A percentile compares a stretch with the other conserved stretches of the same genome.
Evolutionary conservation across 2,329 filamentous ascomycete genomes (phyloP).

Genomic region (Fusarium torreyae): DNA sequence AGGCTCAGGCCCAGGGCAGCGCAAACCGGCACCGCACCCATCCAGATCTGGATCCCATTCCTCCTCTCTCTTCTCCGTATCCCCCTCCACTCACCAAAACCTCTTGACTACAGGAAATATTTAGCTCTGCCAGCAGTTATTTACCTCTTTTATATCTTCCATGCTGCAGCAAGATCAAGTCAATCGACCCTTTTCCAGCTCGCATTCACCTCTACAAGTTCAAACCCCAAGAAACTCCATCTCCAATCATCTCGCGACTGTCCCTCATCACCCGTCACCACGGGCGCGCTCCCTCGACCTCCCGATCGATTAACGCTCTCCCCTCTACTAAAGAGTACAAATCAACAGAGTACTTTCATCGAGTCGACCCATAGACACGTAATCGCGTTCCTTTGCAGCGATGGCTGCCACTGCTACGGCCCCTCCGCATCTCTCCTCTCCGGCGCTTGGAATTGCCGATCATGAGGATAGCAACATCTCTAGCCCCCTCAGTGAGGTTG

Average conservation of each 20-base stretch:
- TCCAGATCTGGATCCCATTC: slow-evolving; percentile 1
- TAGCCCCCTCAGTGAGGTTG: slow-evolving; percentile 93
- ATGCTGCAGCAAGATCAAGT: slow-evolving; percentile 25
- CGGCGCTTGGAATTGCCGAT: slow-evolving; percentile 58
- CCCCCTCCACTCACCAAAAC: slow-evolving; percentile 23
- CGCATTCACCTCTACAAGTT: slow-evolving; percentile 5
- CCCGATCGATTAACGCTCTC: slow-evolving; percentile 28
- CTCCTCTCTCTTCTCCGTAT: slow-evolving; percentile 37
- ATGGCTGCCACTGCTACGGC: slow-evolving; percentile 70
- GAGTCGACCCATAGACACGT: slow-evolving; percentile 30
- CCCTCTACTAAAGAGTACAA: slow-evolving; percentile 16
- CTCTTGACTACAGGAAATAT: slow-evolving; percentile 15
- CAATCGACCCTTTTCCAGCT: slow-evolving; percentile 26
- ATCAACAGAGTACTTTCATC: slow-evolving; percentile 9
- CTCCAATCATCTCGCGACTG: slow-evolving; percentile 27
- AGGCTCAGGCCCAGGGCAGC: slow-evolving; percentile 34
- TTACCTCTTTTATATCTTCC: slow-evolving; percentile 18
- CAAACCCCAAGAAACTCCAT: slow-evolving; percentile 8
- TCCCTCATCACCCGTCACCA: slow-evolving; percentile 31
- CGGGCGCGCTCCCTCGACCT: slow-evolving; percentile 45
- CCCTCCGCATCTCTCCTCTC: slow-evolving; percentile 64
- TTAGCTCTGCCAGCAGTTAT: slow-evolving; percentile 8
- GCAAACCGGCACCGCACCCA: slow-evolving; percentile 47
- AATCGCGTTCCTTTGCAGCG: slow-evolving; percentile 38
- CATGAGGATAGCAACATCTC: slow-evolving; percentile 80